A percentile compares a stretch with the other conserved stretches of the same genome.
Conservation (phyloP, 2,329 filamentous ascomycete species). For the Alternaria sp. region DNA sequence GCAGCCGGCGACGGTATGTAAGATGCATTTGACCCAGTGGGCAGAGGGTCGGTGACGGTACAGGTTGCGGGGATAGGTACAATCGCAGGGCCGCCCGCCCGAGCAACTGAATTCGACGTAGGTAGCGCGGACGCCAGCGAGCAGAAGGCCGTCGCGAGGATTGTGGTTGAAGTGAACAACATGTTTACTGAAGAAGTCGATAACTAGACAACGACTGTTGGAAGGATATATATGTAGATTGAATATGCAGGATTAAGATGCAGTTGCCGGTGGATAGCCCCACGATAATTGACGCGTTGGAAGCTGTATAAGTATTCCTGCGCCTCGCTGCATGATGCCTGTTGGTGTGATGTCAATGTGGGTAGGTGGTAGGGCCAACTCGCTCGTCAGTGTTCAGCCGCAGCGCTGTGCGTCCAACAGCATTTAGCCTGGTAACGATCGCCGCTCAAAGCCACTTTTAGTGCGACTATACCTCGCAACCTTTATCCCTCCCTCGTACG, state of each 20-base stretch:
- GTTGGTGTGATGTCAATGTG: conserved; percentile 6
- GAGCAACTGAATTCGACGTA: conserved; percentile 6
- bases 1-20: conserved; percentile 33
- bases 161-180: conserved; percentile 5
- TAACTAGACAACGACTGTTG: not conserved
- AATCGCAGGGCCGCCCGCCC: conserved; percentile 46
- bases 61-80: conserved; percentile 46
- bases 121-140: conserved; percentile 9
- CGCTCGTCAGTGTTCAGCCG: conserved; percentile 18
- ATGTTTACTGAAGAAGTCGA: not conserved
- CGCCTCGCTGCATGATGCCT: not conserved
- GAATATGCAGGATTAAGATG: not conserved
- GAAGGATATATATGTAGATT: not conserved
- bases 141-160: conserved; percentile 1
- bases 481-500: not conserved
- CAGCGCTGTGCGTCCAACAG: conserved; percentile 12
- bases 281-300: not conserved
- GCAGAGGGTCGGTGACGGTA: conserved; percentile 39
- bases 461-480: conserved; percentile 4
- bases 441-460: conserved; percentile 1
- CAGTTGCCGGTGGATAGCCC: not conserved
- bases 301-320: conserved; percentile 3
- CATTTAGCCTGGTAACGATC: conserved; percentile 3
- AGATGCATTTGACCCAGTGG: conserved; percentile 13
- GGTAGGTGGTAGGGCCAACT: conserved; percentile 4